Evolutionary conservation across 2,329 filamentous ascomycete genomes (phyloP), one percentile per base, ranked within the genome.

Genomic region (Sphaerulina vaccinii): DNA sequence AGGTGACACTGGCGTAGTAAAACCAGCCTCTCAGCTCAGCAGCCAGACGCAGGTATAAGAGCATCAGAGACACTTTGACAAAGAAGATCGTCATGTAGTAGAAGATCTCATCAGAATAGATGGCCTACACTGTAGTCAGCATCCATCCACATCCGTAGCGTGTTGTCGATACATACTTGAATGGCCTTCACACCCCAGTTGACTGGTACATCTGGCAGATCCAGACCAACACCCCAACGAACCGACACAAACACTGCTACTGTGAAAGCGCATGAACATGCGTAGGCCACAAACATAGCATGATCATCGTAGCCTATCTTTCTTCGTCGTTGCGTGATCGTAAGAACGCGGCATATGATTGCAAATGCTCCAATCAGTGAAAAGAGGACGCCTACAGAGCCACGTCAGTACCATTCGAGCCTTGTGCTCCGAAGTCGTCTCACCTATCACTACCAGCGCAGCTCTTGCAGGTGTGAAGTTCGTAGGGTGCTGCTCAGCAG

Each of bases 31-130:
- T 47, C 16, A 61, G 36, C n/a, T 58, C 55, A 16, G 41, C 68
- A 27, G 60, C 62, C n/a, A 73, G 65, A 24, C 69, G 68, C 22
- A 67, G 57, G 54, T 73, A 73, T 59, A 73, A 66, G 49, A 70
- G 59, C 6, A 73, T 63, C 6, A 73, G 62, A 0, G 70, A 70
- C 36, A 72, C 62, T 58, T 73, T 72, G 53, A 73, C 64, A 39
- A 65, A 67, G 65, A 70, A 71, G 49, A 73, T 71, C 47, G 69
- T 70, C 37, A 62, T 51, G 52, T 71, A 70, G 58, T 73, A 73
- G 56, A 71, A 71, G 16, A 66, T 53, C 57, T 67, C 60, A 61
- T 62, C 54, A 4, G 54, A 54, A 36, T 64, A 62, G 35, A 65
- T 55, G 9, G 61, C 54, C 63, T 64, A 45, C 5, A 29, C 15